Evolutionary conservation across 2,329 filamentous ascomycete genomes (phyloP), one percentile per base, ranked within the genome.

Genomic region (Amylocarpus encephaloides): DNA sequence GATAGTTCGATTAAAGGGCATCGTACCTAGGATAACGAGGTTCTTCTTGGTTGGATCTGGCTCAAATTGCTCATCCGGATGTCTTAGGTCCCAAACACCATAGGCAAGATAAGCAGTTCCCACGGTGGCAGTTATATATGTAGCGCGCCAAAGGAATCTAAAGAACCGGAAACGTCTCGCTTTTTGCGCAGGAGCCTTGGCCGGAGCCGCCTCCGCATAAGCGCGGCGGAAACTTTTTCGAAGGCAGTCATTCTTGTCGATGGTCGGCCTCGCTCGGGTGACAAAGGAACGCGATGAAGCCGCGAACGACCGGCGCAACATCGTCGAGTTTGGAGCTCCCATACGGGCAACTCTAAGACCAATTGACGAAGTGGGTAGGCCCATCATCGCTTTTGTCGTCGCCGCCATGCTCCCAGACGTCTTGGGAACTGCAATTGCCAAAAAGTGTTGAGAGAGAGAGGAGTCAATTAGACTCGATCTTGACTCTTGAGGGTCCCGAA

Each of bases 31-130:
- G 60, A 98, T 83, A 42, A 98, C 93, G 50, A 98, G 78, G 10
- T 91, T 98, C 80, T 98, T 98, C 86, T 97, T 98, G 63, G 67
- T 77, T 49, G 91, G 87, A 70, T 96, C 89, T 15, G 87, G 83
- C 56, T 81, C 75, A 52, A 78, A 73, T 74, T 97, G 93, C 48
- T 91, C 85, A 38, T 78, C 77, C 9, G 92, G 92, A 69, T 95
- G 80, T 63, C 88, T 83, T 67, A 88, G 82, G 45, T 84, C 74
- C 70, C 91, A 96, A 72, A 96, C 85, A 66, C 80, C 80, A 69
- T 93, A 96, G 62, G 78, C 80, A 52, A 91, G 73, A 66, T 85
- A 90, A 58, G 75, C 88, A 38, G 86, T 66, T 51, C 83, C 76
- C 56, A 78, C 86, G 55, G 93, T 68, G 53, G 82, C 69, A 49